Evolutionary conservation across 2,329 filamentous ascomycete genomes (phyloP), one percentile per base, ranked within the genome.

Genomic region (Nigrograna mackinnonii): DNA sequence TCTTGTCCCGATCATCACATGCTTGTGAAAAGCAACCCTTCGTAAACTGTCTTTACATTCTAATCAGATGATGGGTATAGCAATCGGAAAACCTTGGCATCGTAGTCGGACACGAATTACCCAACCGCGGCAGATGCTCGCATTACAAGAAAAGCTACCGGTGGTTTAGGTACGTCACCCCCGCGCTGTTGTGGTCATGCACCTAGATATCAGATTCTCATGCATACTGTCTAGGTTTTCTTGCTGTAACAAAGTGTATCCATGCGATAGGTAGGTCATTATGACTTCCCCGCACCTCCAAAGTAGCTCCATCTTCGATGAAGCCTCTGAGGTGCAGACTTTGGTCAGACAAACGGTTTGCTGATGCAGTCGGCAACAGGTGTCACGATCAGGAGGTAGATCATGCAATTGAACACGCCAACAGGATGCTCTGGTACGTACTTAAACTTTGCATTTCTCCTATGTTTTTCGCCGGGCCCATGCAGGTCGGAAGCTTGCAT

Each of bases 391-490:
- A 72, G 13, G 78, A 71, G 7, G 82, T 84, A 54, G 84, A 86
- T 37, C 89, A 95, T 69, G 72, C 79, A 6, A 85, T 88, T 51
- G 89, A 94, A 70, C 89, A 89, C 77, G 89, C 89, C 6, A 89
- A 86, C 58, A 77, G 88, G 36, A 94, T 94, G 87, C 82, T 92
- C 24, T 92, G 87, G 74, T 76, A 67, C 44, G 71, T 58, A 22
- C n/a, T n/a, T n/a, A 11, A 14, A 28, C 24, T 14, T 28, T 11
- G 11, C 24, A 12, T 33, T 17, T 17, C 16, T 17, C 16, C 22
- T 35, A 28, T 22, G n/a, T 38, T 17, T 37, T 28, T 36, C 13
- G 17, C 35, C 3, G 6, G 17, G 13, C 19, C 17, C 24, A 20
- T 22, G 24, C 24, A 28, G n/a, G 24, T 9, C n/a, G 9, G 24